Evolutionary conservation across 768 basidiomycete genomes (phyloP), one percentile per base, ranked within the genome.

Genomic region (Xerocomus potaroensis): DNA sequence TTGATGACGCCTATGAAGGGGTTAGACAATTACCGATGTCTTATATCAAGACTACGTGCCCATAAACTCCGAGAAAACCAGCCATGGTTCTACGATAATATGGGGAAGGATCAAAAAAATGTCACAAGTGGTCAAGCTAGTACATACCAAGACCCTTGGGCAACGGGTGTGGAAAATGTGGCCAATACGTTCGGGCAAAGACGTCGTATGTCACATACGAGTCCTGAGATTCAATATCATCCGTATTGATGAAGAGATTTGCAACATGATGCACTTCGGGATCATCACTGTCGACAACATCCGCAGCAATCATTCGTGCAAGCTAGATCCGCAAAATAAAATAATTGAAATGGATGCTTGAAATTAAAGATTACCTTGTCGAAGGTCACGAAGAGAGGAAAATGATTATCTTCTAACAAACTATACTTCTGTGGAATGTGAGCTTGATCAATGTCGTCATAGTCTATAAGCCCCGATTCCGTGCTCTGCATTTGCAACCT

Each of bases 381-480:
- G 44, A 79, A 83, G 0, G 85, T 84, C 2, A 84, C 55, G 50
- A 87, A 88, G 33, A 88, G 61, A 0, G 86, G 86, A 45, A 87
- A 88, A 55, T 88, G 75, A 1, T 69, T 55, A 27, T 83, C 81
- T 30, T 69, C 58, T 12, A 88, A 66, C 8, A 73, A 70, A 39
- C 81, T 83, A 50, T 75, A 88, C 27, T 58, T 69, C 19, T 51
- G 45, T 0, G 84, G 84, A 9, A 66, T 53, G 35, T 52, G 49
- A 10, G 26, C 41, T 22, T 32, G 51, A 5, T 67, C 43, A 62
- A 60, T 2, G 49, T 79, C 54, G 1, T 58, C 52, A 3, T 4
- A 21, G 23, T 83, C 77, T 0, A 60, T 35, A 18, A 61, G 9
- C 47, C 49, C 76, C 60, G 9, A 57, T 40, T 58, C 43, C 53